These are phyloP conservation scores for Fomitopsis pulvina DNA, from an alignment of 768 basidiomycete genomes.

Conservation along the genomic window DNA sequence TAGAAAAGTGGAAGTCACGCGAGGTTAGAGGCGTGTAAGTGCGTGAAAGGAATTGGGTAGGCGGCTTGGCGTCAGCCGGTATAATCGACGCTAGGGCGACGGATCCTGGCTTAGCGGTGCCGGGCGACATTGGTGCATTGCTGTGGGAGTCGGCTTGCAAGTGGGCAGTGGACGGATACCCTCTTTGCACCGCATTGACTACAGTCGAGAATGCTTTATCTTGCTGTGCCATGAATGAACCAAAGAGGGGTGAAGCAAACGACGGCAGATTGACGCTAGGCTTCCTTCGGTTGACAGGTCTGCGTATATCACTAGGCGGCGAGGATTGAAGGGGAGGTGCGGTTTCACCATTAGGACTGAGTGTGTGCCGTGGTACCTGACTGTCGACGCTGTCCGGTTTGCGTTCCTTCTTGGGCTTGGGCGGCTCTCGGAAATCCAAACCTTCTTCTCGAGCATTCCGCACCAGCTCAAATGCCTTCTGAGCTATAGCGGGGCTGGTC, in stretches of 20 bases:
- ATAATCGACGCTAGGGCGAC: slow-evolving; percentile 82
- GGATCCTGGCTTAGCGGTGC: slow-evolving; percentile 26
- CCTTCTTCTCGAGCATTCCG: slow-evolving; percentile 60
- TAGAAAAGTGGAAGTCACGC: slow-evolving; percentile 67
- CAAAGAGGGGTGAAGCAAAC: slow-evolving; percentile 54
- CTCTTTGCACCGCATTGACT: slow-evolving; percentile 17
- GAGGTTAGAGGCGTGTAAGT: slow-evolving; percentile 69
- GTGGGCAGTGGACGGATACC: slow-evolving; percentile 2
- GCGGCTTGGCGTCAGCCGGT: slow-evolving; percentile 71
- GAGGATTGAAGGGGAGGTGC: slow-evolving; percentile 27
- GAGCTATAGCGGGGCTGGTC: slow-evolving; percentile 50
- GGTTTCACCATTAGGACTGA: slow-evolving; percentile 31
- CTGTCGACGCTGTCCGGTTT: slow-evolving; percentile 8
- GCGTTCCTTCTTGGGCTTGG: slow-evolving; percentile 37
- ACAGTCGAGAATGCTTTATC: slow-evolving; percentile 34
- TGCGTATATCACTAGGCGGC: slow-evolving; percentile 30
- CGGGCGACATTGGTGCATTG: slow-evolving; percentile 14
- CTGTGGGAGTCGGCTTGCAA: slow-evolving; percentile 6
- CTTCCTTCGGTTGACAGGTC: slow-evolving; percentile 20
- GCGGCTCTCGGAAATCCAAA: slow-evolving; percentile 40
- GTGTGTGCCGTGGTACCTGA: slow-evolving; percentile 1
- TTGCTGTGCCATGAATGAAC: slow-evolving; percentile 49
- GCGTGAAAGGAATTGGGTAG: slow-evolving; percentile 76
- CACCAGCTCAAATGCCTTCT: slow-evolving; percentile 63
- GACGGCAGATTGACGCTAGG: slow-evolving; percentile 19